Evolutionary conservation across 257 asterid species (phyloP), one percentile per base, ranked within the genome.

Genomic region (Solanum sitiens): DNA sequence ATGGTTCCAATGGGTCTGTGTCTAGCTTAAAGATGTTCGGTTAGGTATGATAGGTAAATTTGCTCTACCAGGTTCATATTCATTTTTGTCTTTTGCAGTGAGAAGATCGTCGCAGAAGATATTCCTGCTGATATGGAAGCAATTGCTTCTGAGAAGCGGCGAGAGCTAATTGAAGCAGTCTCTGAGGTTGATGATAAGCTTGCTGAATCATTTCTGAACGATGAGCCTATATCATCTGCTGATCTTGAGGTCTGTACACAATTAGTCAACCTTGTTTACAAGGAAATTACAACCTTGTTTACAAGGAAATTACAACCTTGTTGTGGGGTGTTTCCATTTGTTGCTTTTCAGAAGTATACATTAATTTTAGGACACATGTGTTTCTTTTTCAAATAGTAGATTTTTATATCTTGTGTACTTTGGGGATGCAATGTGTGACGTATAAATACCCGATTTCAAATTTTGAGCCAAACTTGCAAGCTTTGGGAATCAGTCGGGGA

Each of bases 101-200:
- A 97, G 93, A 89, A 89, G 14, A 86, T 96, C 90, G 94, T 94
- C 35, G 47, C 92, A 84, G 99, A 94, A 91, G 98, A 95, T 40
- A 89, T 97, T 89, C 99, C 99, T 89, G 92, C 95, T 67, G 75
- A 96, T 91, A 85, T 95, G 87, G 93, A 93, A 92, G 95, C 90
- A 75, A 45, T 88, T 77, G 97, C 95, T 88, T 89, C 90, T 82
- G 98, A 96, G 88, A 97, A 96, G 90, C 95, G 99, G n/a, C 98
- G 94, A 83, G 99, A 97, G 85, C 93, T 97, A 77, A 87, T 97
- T 91, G 99, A 97, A 92, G 88, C 85, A 27, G 99, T 96, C 82
- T 97, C 99, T 32, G 99, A 97, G 94, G 99, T 97, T 91, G 99
- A 97, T 91, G 99, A 97, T 89, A 82, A 90, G 86, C 98, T 97